Percentiles rank a stretch among this genome's conserved stretches.
Evolutionary conservation across 306 rosid genomes (phyloP).

Genomic region (Cicer pinnatifidum): DNA sequence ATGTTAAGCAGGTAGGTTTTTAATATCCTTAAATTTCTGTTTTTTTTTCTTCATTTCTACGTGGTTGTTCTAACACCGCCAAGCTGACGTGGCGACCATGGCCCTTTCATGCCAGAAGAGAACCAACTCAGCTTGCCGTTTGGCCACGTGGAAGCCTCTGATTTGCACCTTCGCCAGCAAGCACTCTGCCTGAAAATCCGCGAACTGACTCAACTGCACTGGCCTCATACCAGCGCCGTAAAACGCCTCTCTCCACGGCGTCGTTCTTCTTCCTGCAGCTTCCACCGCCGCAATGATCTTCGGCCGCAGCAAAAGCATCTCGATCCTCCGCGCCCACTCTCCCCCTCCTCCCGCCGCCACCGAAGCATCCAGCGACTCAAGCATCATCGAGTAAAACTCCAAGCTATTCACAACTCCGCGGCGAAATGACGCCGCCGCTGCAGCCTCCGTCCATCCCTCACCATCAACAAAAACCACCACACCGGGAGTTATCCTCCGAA

Average conservation of each 20-base stretch:
- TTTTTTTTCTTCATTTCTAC: not conserved
- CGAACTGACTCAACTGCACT: constrained; percentile 85
- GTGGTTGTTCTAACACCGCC: constrained; percentile 66
- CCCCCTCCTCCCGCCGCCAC: constrained; percentile 52
- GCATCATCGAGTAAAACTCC: constrained; percentile 72
- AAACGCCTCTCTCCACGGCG: constrained; percentile 73
- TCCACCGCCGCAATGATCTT: constrained; percentile 73
- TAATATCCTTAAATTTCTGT: not conserved
- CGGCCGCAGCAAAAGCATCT: constrained; percentile 62
- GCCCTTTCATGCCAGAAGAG: constrained; percentile 85
- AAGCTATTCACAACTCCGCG: constrained; percentile 64
- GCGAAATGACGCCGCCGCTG: constrained; percentile 64
- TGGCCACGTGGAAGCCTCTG: constrained; percentile 85
- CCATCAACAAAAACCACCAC: constrained; percentile 75
- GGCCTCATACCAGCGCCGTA: constrained; percentile 82
- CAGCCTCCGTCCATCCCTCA: constrained; percentile 67
- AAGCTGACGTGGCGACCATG: constrained; percentile 83
- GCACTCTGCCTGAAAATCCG: constrained; percentile 85
- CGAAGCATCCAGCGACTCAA: constrained; percentile 81
- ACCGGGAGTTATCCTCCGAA: constrained; percentile 58
- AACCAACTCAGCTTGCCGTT: constrained; percentile 84
- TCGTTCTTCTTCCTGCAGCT: constrained; percentile 55
- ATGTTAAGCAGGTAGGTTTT: too few relatives aligned
- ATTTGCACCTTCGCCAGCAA: constrained; percentile 74
- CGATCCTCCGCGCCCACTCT: constrained; percentile 71